Evolutionary conservation across 805 yeast genomes (phyloP).

Genomic region (Danielozyma ontarioensis): DNA sequence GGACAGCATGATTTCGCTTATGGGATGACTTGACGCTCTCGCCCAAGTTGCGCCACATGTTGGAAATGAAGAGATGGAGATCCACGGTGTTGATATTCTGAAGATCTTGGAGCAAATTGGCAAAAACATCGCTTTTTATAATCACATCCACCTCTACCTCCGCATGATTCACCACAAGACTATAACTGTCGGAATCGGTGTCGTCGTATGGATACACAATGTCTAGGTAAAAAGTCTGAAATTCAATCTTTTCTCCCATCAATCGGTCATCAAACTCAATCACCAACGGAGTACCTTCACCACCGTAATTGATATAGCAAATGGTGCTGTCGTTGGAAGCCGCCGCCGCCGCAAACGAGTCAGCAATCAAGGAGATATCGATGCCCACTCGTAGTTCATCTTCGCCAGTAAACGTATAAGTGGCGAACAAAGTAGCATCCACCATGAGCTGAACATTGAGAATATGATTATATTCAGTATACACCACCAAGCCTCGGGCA

Average conservation of each 20-base stretch:
- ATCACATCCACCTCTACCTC: slow-evolving; percentile 31
- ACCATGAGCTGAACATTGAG: slow-evolving; percentile 28
- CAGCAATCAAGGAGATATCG: slow-evolving; percentile 30
- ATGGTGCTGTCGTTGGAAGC: slow-evolving; percentile 9
- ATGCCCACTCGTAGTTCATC: slow-evolving; percentile 24
- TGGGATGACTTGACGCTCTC: slow-evolving; percentile 1
- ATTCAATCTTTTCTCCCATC: slow-evolving; percentile 38
- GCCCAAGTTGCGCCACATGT: slow-evolving; percentile 7
- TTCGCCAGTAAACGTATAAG: slow-evolving; percentile 16
- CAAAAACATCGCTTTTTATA: slow-evolving; percentile 33
- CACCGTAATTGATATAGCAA: slow-evolving; percentile 33
- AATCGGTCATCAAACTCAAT: slow-evolving; percentile 38
- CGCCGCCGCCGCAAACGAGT: slow-evolving; percentile 31
- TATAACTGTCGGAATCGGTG: slow-evolving; percentile 11
- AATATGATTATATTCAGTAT: slow-evolving; percentile 33
- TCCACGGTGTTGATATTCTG: slow-evolving; percentile 31
- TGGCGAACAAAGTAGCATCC: slow-evolving; percentile 32
- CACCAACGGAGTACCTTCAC: slow-evolving; percentile 35
- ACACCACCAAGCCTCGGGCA: slow-evolving; percentile 27
- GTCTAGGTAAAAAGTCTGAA: slow-evolving; percentile 32
- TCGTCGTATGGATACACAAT: slow-evolving; percentile 20
- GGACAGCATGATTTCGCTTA: not conserved
- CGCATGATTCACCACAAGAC: slow-evolving; percentile 21
- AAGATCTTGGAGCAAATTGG: slow-evolving; percentile 31
- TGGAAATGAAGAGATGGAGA: slow-evolving; percentile 27